A percentile compares a stretch with the other conserved stretches of the same genome.
Evolutionary conservation across 371 early-diverging fungal genomes (phyloP).

Genomic region (Mucor racemosus): DNA sequence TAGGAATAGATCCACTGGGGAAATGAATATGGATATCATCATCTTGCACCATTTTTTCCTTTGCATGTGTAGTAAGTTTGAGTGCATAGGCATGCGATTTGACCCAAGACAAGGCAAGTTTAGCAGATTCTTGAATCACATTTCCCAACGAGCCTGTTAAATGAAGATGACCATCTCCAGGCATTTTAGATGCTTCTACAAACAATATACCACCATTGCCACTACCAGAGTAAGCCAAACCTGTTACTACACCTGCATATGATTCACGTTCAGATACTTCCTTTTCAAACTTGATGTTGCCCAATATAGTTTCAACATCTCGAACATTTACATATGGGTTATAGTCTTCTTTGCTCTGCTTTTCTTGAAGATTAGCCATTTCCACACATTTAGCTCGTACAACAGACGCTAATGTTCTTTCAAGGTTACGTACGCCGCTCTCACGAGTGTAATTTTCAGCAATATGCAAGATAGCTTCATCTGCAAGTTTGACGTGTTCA

Average conservation of each 20-base stretch:
- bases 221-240: slow-evolving; percentile 79
- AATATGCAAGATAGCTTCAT: slow-evolving; percentile 64
- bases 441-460: slow-evolving; percentile 84
- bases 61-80: slow-evolving; percentile 48
- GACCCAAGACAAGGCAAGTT: slow-evolving; percentile 82
- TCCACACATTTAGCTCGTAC: slow-evolving; percentile 79
- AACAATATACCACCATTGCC: slow-evolving; percentile 84
- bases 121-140: slow-evolving; percentile 90
- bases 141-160: slow-evolving; percentile 73
- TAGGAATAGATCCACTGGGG: slow-evolving; percentile 80
- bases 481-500: slow-evolving; percentile 49
- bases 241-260: slow-evolving; percentile 82
- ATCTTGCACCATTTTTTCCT: slow-evolving; percentile 50
- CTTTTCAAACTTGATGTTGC: slow-evolving; percentile 53
- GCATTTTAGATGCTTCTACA: slow-evolving; percentile 80
- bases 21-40: slow-evolving; percentile 84
- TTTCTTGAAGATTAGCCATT: slow-evolving; percentile 48
- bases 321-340: slow-evolving; percentile 11
- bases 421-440: slow-evolving; percentile 81
- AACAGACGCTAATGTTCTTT: slow-evolving; percentile 74
- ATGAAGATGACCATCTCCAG: slow-evolving; percentile 72
- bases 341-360: slow-evolving; percentile 26
- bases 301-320: slow-evolving; percentile 68
- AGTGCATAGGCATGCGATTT: slow-evolving; percentile 71
- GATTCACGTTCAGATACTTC: slow-evolving; percentile 72